phyloP scores from a whole-genome alignment of 305 asterid genomes.

The Ajuga reptans region DNA sequence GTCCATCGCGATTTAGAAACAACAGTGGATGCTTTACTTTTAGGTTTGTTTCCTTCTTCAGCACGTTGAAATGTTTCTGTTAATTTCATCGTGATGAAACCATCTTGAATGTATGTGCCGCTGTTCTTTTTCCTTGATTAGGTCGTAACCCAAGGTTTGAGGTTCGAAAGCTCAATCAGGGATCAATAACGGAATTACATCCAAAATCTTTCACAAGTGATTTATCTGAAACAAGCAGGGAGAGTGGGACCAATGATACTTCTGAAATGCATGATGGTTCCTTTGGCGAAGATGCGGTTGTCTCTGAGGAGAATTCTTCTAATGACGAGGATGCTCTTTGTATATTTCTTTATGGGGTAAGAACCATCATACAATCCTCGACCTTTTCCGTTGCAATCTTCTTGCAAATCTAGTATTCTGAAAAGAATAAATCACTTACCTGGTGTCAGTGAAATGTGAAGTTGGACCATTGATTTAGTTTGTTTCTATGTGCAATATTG shows the following conservation, averaged over 20 bases:
- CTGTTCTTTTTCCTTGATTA: constrained; percentile 32
- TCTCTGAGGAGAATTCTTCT: constrained; percentile 33
- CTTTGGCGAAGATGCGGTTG: constrained; percentile 18
- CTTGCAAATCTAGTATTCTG: constrained; percentile 4
- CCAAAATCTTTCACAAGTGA: constrained; percentile 24
- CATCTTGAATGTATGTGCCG: constrained; percentile 13
- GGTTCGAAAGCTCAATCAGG: constrained; percentile 59
- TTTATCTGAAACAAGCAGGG: constrained; percentile 31
- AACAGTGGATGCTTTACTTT: constrained; percentile 83
- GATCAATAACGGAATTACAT: constrained; percentile 29
- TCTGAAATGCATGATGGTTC: constrained; percentile 25
- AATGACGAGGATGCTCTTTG: constrained; percentile 44
- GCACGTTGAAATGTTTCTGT: neutral
- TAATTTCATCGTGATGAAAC: constrained; percentile 3
- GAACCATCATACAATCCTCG: constrained; percentile 14
- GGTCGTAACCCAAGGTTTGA: constrained; percentile 71
- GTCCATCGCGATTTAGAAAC: constrained; percentile 77
- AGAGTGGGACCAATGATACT: constrained; percentile 31
- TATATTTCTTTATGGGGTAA: constrained; percentile 90
- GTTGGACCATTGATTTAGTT: neutral
- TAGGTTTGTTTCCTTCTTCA: constrained; percentile 40
- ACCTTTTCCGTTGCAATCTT: constrained; percentile 4
- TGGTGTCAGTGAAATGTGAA: neutral
- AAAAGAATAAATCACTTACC: neutral
- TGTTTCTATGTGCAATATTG: neutral